Percentiles rank a stretch among this genome's conserved stretches.
Conservation (phyloP, 192 early-diverging fungal species). For the Podila minutissima region DNA sequence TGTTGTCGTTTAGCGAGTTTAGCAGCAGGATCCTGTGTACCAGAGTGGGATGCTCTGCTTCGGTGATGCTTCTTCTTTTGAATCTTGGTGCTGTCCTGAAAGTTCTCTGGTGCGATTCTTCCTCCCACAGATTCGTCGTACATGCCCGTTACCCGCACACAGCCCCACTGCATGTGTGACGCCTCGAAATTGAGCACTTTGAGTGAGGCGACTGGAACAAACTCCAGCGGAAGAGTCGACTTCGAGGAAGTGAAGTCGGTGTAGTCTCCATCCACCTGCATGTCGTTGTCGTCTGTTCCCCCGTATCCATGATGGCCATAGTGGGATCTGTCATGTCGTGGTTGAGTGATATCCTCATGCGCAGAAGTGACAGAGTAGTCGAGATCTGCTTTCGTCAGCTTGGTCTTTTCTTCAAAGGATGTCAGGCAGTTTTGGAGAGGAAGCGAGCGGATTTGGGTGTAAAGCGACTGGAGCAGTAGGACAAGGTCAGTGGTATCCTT, state of each 20-base stretch:
- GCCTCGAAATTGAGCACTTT: slow-evolving; percentile 49
- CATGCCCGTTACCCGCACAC: slow-evolving; percentile 42
- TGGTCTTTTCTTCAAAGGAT: slow-evolving; percentile 33
- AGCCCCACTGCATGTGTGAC: slow-evolving; percentile 47
- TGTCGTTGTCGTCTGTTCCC: slow-evolving; percentile 5
- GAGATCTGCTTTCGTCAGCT: slow-evolving; percentile 32
- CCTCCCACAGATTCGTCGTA: slow-evolving; percentile 48
- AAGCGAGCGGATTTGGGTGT: slow-evolving; percentile 49
- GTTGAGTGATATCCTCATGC: slow-evolving; percentile 36
- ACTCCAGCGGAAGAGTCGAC: slow-evolving; percentile 41
- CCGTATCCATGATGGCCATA: slow-evolving; percentile 2
- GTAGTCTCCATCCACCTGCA: slow-evolving; percentile 11
- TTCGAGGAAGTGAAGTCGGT: slow-evolving; percentile 15
- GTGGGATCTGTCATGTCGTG: slow-evolving; percentile 6
- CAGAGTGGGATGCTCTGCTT: slow-evolving; percentile 8
- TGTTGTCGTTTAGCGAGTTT: slow-evolving; percentile 20
- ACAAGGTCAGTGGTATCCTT: slow-evolving; percentile 51
- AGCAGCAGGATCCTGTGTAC: not conserved
- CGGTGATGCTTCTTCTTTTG: slow-evolving; percentile 30
- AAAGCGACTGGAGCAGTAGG: slow-evolving; percentile 52
- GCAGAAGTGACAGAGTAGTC: slow-evolving; percentile 41
- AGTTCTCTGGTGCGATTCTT: slow-evolving; percentile 28
- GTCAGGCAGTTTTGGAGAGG: slow-evolving; percentile 49
- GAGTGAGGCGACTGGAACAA: slow-evolving; percentile 38
- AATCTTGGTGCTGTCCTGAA: slow-evolving; percentile 28